Conservation (phyloP, 179 eudicot species). For the Sideroxylon spinosum region DNA sequence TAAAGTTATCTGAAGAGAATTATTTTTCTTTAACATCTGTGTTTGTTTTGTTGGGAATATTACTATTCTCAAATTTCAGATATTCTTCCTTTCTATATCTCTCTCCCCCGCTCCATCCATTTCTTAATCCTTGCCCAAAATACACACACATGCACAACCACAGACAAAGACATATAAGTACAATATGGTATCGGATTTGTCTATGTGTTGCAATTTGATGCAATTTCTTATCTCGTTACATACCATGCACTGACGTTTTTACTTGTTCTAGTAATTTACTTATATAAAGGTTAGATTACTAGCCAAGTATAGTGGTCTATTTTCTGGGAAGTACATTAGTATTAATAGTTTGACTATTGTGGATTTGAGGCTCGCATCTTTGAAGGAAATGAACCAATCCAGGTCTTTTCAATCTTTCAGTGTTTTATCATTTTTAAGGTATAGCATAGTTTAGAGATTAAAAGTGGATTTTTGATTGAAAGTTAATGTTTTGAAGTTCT, state of each 20-base stretch:
- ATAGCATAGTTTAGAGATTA: conserved; percentile 12
- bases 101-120: too few relatives aligned
- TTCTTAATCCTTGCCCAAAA: background rate
- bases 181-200: background rate
- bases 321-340: conserved; percentile 11
- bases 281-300: conserved; percentile 8
- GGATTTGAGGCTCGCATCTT: conserved; percentile 61
- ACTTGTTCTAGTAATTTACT: conserved; percentile 60
- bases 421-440: conserved; percentile 88
- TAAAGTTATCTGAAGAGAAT: too few relatives aligned
- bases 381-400: conserved; percentile 87
- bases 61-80: conserved; percentile 2
- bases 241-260: conserved; percentile 36
- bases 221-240: background rate
- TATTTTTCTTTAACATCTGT: background rate
- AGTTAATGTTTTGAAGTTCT: conserved; percentile 9
- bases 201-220: background rate
- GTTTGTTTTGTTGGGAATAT: conserved; percentile 4
- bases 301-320: conserved; percentile 7
- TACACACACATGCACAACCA: background rate
- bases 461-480: too few relatives aligned
- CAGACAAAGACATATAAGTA: background rate
- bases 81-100: background rate
- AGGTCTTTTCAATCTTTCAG: conserved; percentile 83
- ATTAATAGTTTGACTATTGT: conserved; percentile 15